These are phyloP conservation scores for Hypoxylon sp. DNA, from an alignment of 2,329 filamentous ascomycete genomes.

Conservation along the genomic window DNA sequence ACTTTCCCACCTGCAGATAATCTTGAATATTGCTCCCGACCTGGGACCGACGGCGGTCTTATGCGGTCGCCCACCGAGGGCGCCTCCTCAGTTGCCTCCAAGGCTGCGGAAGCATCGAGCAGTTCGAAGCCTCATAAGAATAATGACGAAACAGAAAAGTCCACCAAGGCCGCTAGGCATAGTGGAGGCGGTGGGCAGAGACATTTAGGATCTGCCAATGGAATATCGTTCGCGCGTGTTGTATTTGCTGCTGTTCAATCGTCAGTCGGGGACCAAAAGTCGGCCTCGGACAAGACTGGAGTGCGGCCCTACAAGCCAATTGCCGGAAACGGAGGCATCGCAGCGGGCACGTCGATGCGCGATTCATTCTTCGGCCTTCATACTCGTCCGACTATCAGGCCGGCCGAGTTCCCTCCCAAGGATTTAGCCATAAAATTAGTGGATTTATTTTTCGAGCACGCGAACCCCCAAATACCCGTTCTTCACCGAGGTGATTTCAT, in stretches of 20 bases:
- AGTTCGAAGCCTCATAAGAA: slow-evolving; percentile 51
- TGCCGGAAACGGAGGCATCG: slow-evolving; percentile 57
- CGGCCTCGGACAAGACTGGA: slow-evolving; percentile 73
- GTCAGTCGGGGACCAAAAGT: slow-evolving; percentile 72
- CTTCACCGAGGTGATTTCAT: slow-evolving; percentile 91
- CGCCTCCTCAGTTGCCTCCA: slow-evolving; percentile 50
- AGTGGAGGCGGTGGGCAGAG: slow-evolving; percentile 76
- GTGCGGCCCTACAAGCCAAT: slow-evolving; percentile 68
- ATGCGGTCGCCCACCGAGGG: slow-evolving; percentile 52
- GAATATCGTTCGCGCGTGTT: slow-evolving; percentile 93
- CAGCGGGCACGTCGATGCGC: slow-evolving; percentile 82
- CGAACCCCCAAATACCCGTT: slow-evolving; percentile 95
- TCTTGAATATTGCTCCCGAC: slow-evolving; percentile 73
- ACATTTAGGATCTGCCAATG: slow-evolving; percentile 85
- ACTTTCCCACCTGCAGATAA: slow-evolving; percentile 76
- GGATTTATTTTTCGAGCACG: slow-evolving; percentile 92
- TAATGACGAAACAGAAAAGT: slow-evolving; percentile 67
- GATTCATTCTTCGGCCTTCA: slow-evolving; percentile 98
- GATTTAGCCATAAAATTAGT: slow-evolving; percentile 79
- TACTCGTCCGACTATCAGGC: slow-evolving; percentile 86
- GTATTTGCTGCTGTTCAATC: slow-evolving; percentile 93
- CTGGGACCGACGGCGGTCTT: slow-evolving; percentile 53
- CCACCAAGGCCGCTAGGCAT: slow-evolving; percentile 48
- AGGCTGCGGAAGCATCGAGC: slow-evolving; percentile 49
- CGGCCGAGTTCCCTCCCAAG: slow-evolving; percentile 84